Percentiles rank a stretch among this genome's conserved stretches.
Conservation (phyloP, 495 filamentous ascomycete genomes). For the Trichocladium antarcticum region DNA sequence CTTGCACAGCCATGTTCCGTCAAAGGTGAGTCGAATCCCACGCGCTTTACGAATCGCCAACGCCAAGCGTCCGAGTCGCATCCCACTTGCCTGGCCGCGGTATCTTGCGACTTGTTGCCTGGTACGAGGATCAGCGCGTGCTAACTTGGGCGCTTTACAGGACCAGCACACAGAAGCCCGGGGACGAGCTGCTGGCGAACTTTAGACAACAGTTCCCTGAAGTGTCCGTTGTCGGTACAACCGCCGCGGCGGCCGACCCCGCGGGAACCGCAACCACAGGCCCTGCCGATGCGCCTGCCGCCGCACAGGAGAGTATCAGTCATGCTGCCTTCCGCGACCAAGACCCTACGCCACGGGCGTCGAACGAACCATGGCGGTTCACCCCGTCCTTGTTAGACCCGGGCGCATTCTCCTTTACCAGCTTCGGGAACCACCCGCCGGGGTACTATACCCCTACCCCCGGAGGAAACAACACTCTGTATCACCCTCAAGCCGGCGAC, state of each 20-base stretch:
- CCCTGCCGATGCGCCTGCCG: constrained; percentile 31
- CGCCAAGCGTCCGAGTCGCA: not conserved
- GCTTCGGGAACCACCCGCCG: constrained; percentile 64
- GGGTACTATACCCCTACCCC: constrained; percentile 86
- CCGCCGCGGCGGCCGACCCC: constrained; percentile 23
- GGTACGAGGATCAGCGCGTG: not conserved
- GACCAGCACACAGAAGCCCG: constrained; percentile 77
- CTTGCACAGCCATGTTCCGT: constrained; percentile 24
- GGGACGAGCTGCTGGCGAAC: constrained; percentile 67
- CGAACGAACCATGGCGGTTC: constrained; percentile 69
- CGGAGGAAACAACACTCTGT: constrained; percentile 68
- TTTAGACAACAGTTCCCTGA: constrained; percentile 75
- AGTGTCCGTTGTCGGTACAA: constrained; percentile 34
- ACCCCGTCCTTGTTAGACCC: constrained; percentile 82
- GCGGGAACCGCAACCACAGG: constrained; percentile 29
- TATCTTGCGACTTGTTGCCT: not conserved
- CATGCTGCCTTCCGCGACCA: constrained; percentile 57
- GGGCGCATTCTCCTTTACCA: constrained; percentile 65
- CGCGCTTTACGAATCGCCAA: not conserved
- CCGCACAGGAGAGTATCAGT: constrained; percentile 36
- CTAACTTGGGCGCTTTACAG: constrained; percentile 37
- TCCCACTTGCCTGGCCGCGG: not conserved
- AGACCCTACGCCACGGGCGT: constrained; percentile 65
- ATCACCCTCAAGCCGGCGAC: constrained; percentile 77
- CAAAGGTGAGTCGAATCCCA: constrained; percentile 24